Percentiles rank a stretch among this genome's conserved stretches.
phyloP scores from a whole-genome alignment of 768 basidiomycete species.

The Mrakia blollopis region DNA sequence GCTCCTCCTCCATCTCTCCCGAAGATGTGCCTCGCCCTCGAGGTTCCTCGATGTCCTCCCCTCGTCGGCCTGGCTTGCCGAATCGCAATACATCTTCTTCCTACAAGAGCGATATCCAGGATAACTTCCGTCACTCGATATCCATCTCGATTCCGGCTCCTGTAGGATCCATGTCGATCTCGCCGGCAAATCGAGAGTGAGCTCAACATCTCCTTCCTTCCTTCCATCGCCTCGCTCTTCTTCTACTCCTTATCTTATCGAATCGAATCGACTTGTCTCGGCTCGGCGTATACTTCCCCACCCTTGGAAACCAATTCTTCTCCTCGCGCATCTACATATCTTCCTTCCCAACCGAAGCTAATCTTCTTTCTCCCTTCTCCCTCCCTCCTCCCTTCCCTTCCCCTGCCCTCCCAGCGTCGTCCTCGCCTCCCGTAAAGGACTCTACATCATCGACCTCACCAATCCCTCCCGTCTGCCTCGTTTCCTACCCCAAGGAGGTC shows the following conservation, averaged over 20 bases:
- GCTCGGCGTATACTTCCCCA: too few relatives aligned
- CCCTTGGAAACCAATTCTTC: too few relatives aligned
- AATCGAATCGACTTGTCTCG: too few relatives aligned
- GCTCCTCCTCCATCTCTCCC: not conserved
- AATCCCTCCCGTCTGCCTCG: constrained; percentile 79
- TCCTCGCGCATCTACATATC: too few relatives aligned
- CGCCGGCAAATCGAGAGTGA: constrained; percentile 30
- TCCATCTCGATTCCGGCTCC: constrained; percentile 27
- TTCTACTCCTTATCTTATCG: too few relatives aligned
- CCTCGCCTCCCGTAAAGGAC: constrained; percentile 58
- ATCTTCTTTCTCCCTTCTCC: not conserved
- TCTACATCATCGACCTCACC: constrained; percentile 92
- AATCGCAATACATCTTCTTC: not conserved
- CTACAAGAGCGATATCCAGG: constrained; percentile 9
- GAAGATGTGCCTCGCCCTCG: too few relatives aligned
- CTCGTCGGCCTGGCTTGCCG: not conserved
- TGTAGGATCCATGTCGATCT: constrained; percentile 31
- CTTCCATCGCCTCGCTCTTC: too few relatives aligned
- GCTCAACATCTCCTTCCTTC: not conserved
- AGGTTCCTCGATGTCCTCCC: not conserved
- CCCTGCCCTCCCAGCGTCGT: constrained; percentile 17
- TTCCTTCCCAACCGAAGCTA: too few relatives aligned
- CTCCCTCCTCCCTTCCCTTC: not conserved
- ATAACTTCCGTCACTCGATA: constrained; percentile 26
- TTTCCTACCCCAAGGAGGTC: constrained; percentile 91